Conservation (phyloP, 2,329 filamentous ascomycete species). For the Cladophialophora yegresii region DNA sequence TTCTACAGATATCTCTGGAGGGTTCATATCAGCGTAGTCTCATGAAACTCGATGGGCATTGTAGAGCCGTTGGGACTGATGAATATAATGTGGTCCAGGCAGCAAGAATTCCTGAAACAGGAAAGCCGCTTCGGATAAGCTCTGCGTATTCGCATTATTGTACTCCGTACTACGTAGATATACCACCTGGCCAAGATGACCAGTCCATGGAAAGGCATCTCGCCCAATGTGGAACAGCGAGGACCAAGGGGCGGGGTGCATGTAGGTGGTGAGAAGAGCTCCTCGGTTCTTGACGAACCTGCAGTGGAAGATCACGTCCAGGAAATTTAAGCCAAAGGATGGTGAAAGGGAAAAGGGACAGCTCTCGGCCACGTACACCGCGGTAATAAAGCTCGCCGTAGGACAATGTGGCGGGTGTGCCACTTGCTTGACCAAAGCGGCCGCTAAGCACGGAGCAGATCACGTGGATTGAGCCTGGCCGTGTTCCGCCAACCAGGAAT, state of each 20-base stretch:
- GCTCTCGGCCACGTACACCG: too few relatives aligned
- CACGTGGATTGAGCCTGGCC: not conserved
- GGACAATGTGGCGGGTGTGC: not conserved
- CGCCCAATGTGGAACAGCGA: not conserved
- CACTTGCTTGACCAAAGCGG: not conserved
- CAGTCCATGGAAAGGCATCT: not conserved
- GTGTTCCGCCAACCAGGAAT: not conserved
- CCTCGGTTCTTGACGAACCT: not conserved
- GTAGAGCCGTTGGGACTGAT: not conserved
- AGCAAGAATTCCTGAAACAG: conserved; percentile 10
- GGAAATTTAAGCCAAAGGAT: not conserved
- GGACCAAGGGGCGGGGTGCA: not conserved
- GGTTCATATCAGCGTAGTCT: not conserved
- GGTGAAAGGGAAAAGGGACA: not conserved
- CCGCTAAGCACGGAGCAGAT: not conserved
- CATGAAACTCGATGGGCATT: not conserved
- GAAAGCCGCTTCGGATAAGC: not conserved
- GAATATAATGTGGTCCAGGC: conserved; percentile 7
- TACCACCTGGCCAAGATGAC: not conserved
- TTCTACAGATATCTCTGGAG: not conserved
- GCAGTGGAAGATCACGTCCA: not conserved
- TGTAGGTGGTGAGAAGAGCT: not conserved
- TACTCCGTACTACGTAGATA: not conserved
- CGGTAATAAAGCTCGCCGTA: not conserved
- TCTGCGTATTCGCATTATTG: not conserved